These are phyloP conservation scores for Aureobasidium pullulans DNA, from an alignment of 2,329 filamentous ascomycete genomes.

Conservation along the genomic window DNA sequence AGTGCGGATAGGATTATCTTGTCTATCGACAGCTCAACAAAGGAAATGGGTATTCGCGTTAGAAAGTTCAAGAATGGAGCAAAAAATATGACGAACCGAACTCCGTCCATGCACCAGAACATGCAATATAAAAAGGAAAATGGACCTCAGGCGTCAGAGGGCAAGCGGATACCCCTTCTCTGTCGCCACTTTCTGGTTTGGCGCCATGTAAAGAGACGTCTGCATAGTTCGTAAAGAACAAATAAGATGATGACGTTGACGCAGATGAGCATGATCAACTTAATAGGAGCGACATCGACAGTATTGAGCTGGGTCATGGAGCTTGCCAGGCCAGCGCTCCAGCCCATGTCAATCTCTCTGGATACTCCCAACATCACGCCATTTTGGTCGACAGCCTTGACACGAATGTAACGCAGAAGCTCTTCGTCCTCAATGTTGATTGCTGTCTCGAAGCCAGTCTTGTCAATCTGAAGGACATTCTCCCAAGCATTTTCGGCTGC, in stretches of 20 bases:
- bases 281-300: constrained; percentile 13
- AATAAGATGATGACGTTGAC: constrained; percentile 18
- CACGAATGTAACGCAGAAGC: constrained; percentile 9
- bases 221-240: constrained; percentile 22
- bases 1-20: no score
- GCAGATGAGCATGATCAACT: constrained; percentile 18
- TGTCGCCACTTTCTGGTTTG: constrained; percentile 2
- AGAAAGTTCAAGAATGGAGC: neutral
- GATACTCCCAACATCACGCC: constrained; percentile 9
- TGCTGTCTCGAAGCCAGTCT: constrained; percentile 20
- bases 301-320: neutral
- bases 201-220: constrained; percentile 21
- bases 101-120: neutral
- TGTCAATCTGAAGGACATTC: constrained; percentile 15
- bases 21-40: neutral
- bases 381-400: constrained; percentile 12
- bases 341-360: constrained; percentile 14
- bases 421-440: constrained; percentile 11
- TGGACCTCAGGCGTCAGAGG: constrained; percentile 2
- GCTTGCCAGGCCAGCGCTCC: constrained; percentile 2
- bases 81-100: neutral
- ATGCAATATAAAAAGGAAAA: neutral
- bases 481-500: constrained; percentile 16
- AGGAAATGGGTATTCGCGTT: constrained; percentile 2
- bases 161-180: constrained; percentile 3